phyloP scores from a whole-genome alignment of 805 yeast genomes.

The Saitoella complicata region DNA sequence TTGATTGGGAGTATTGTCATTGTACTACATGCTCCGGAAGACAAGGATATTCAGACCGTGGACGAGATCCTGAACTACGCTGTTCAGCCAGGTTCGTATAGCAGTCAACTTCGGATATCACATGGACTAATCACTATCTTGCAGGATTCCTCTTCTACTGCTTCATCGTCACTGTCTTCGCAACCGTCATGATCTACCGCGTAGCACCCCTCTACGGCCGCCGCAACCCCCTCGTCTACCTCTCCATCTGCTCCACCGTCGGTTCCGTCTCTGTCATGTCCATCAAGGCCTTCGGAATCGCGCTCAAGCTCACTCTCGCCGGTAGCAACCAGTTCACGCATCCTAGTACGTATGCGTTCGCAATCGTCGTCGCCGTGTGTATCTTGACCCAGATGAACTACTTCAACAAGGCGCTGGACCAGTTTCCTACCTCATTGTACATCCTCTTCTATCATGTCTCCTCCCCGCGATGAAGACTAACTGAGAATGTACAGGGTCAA shows the following conservation, averaged over 20 bases:
- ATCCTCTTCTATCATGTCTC: too few species aligned
- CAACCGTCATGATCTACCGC: constrained; percentile 63
- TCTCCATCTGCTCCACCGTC: constrained; percentile 76
- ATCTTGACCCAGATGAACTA: constrained; percentile 85
- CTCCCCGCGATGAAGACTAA: too few species aligned
- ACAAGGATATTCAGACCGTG: constrained; percentile 71
- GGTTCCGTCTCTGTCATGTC: constrained; percentile 86
- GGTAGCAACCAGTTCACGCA: constrained; percentile 85
- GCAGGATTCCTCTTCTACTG: constrained; percentile 50
- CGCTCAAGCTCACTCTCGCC: constrained; percentile 62
- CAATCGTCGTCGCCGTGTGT: constrained; percentile 61
- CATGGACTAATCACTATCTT: not conserved
- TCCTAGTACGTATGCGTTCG: constrained; percentile 66
- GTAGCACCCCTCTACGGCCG: constrained; percentile 70
- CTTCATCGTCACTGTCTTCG: constrained; percentile 43
- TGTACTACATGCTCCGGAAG: constrained; percentile 87
- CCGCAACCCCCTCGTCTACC: constrained; percentile 72
- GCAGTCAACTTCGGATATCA: not conserved
- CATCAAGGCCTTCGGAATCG: constrained; percentile 86
- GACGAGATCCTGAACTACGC: constrained; percentile 78
- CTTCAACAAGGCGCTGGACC: constrained; percentile 77
- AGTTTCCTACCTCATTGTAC: constrained; percentile 76
- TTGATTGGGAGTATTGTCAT: constrained; percentile 75
- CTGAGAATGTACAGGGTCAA: constrained; percentile 34
- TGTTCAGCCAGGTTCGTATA: constrained; percentile 35